Percentiles rank a stretch among this genome's conserved stretches.
phyloP scores from a whole-genome alignment of 495 filamentous ascomycete species.

The Penicillium atrosanguineum region DNA sequence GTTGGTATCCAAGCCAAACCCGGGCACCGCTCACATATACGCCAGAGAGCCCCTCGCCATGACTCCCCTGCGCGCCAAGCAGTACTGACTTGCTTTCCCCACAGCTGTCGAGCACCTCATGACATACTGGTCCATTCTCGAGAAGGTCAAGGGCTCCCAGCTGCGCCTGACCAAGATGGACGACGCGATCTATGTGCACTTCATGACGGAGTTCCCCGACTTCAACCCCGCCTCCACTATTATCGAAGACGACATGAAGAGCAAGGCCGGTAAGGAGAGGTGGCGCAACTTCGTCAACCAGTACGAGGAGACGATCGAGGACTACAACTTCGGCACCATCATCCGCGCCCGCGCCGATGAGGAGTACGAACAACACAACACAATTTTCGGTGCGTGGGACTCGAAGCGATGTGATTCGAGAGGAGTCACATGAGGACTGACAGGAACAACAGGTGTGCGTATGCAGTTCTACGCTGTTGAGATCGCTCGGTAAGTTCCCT shows the following conservation, averaged over 20 bases:
- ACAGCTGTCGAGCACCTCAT: constrained; percentile 88
- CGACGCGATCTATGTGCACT: constrained; percentile 87
- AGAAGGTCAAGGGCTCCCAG: constrained; percentile 79
- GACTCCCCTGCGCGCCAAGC: too few relatives aligned
- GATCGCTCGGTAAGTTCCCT: constrained; percentile 67
- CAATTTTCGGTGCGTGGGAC: constrained; percentile 66
- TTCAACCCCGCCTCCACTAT: constrained; percentile 79
- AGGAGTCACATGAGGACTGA: neutral
- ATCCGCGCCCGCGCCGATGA: constrained; percentile 70
- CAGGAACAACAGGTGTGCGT: constrained; percentile 43
- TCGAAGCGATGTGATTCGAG: neutral
- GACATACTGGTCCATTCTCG: constrained; percentile 95
- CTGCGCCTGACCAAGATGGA: constrained; percentile 90
- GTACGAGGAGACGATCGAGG: constrained; percentile 89
- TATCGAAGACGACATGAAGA: constrained; percentile 95
- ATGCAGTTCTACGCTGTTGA: constrained; percentile 99
- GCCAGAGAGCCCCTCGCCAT: neutral
- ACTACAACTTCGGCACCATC: constrained; percentile 98
- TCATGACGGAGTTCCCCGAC: constrained; percentile 84
- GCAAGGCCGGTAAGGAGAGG: constrained; percentile 88
- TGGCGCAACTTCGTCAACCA: constrained; percentile 94
- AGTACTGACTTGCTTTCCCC: neutral
- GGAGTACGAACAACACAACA: constrained; percentile 86
- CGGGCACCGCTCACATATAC: neutral
- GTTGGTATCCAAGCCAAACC: constrained; percentile 37